phyloP scores from a whole-genome alignment of 1,284 basidiomycete species.

The Vanrija sp. region DNA sequence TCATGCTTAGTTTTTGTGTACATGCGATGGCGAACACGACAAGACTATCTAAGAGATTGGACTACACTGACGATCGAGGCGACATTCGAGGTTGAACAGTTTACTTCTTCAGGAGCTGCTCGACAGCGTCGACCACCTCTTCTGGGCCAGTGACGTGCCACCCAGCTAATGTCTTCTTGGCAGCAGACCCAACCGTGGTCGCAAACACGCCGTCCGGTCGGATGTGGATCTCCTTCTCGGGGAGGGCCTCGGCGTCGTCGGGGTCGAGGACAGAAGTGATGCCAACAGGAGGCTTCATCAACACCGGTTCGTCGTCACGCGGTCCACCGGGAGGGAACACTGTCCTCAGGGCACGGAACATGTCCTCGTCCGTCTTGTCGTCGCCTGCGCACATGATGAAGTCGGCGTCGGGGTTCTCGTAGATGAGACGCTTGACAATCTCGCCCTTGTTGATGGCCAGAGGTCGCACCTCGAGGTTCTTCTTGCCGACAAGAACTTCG shows the following conservation, averaged over 20 bases:
- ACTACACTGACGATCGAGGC: background rate
- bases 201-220: conserved; percentile 72
- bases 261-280: conserved; percentile 56
- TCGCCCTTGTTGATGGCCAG: conserved; percentile 97
- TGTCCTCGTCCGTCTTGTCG: conserved; percentile 98
- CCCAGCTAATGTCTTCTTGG: conserved; percentile 77
- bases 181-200: conserved; percentile 77
- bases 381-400: conserved; percentile 97
- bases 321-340: conserved; percentile 51
- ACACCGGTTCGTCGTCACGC: conserved; percentile 51
- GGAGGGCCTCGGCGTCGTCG: conserved; percentile 46
- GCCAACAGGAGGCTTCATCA: conserved; percentile 68
- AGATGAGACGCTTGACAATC: conserved; percentile 90
- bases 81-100: background rate
- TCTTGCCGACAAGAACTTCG: conserved; percentile 93
- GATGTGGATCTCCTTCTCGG: conserved; percentile 63
- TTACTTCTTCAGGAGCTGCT: conserved; percentile 27
- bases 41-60: background rate
- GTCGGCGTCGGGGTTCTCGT: conserved; percentile 86
- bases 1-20: conserved; percentile 3
- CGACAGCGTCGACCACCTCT: conserved; percentile 47
- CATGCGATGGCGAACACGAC: too few species aligned
- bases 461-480: conserved; percentile 95
- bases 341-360: conserved; percentile 78
- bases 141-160: conserved; percentile 73